Conservation (phyloP, 2,329 filamentous ascomycete species). For the Aspergillus carbonarius region DNA sequence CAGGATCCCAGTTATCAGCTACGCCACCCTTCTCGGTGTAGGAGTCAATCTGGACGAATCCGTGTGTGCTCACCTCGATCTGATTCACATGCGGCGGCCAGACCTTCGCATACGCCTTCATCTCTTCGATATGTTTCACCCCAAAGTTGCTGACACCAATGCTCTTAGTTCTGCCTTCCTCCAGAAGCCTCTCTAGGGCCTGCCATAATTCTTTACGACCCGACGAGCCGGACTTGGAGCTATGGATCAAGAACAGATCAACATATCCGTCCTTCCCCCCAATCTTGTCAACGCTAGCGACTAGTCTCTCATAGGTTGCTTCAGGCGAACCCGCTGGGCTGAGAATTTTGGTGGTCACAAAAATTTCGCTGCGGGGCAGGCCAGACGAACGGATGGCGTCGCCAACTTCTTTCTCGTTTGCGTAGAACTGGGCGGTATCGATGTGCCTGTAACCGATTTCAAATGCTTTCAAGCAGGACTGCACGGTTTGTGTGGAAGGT, state of each 20-base stretch:
- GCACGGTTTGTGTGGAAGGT: constrained; percentile 53
- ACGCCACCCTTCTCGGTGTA: constrained; percentile 12
- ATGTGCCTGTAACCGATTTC: constrained; percentile 55
- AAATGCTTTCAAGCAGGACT: constrained; percentile 59
- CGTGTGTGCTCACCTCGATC: constrained; percentile 59
- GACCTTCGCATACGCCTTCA: constrained; percentile 63
- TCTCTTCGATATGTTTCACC: constrained; percentile 65
- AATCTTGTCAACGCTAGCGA: constrained; percentile 64
- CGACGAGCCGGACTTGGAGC: constrained; percentile 55
- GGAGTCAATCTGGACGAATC: not conserved
- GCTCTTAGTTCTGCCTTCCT: constrained; percentile 59
- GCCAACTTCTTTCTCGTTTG: constrained; percentile 67
- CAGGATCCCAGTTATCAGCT: constrained; percentile 16
- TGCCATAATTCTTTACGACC: constrained; percentile 64
- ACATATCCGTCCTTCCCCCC: constrained; percentile 62
- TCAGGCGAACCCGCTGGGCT: constrained; percentile 54
- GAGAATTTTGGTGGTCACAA: constrained; percentile 70
- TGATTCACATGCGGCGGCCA: constrained; percentile 74
- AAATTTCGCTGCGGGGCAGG: constrained; percentile 57
- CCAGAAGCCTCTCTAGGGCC: constrained; percentile 62
- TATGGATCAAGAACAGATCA: constrained; percentile 71
- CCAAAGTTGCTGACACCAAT: constrained; percentile 76
- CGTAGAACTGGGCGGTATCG: constrained; percentile 66
- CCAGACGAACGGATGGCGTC: constrained; percentile 59
- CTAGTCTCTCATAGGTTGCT: constrained; percentile 57